A percentile compares a stretch with the other conserved stretches of the same genome.
Conservation (phyloP, 176 grass and related monocot species). For the Cenchrus purpureus region DNA sequence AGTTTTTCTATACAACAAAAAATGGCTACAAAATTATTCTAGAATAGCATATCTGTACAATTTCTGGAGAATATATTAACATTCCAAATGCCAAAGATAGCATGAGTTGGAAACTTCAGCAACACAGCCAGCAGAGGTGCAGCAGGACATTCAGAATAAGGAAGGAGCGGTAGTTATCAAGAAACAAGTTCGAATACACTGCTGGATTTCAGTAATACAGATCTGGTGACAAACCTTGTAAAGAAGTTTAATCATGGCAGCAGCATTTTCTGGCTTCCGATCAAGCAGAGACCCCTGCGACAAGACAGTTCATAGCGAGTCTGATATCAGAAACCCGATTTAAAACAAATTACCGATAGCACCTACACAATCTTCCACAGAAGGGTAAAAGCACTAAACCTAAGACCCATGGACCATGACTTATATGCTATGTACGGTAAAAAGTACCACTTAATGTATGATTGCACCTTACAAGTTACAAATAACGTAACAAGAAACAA, state of each 20-base stretch:
- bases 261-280: constrained; percentile 73
- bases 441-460: background rate
- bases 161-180: background rate
- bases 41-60: background rate
- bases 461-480: background rate
- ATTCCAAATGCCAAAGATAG: constrained; percentile 23
- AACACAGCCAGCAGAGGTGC: constrained; percentile 7
- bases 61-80: background rate
- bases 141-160: constrained; percentile 6
- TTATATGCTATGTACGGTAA: background rate
- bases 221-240: constrained; percentile 61
- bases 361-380: background rate
- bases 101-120: background rate
- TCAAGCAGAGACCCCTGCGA: constrained; percentile 90
- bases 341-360: background rate
- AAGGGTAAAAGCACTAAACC: background rate
- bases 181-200: background rate
- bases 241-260: constrained; percentile 72
- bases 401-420: background rate
- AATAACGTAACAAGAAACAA: constrained; percentile 2
- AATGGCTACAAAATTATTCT: background rate
- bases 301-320: constrained; percentile 23
- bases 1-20: constrained; percentile 22
- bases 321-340: constrained; percentile 7
- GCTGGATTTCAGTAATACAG: constrained; percentile 29